Evolutionary conservation across 2,329 filamentous ascomycete species (phyloP).

Genomic region (Fusarium concolor): DNA sequence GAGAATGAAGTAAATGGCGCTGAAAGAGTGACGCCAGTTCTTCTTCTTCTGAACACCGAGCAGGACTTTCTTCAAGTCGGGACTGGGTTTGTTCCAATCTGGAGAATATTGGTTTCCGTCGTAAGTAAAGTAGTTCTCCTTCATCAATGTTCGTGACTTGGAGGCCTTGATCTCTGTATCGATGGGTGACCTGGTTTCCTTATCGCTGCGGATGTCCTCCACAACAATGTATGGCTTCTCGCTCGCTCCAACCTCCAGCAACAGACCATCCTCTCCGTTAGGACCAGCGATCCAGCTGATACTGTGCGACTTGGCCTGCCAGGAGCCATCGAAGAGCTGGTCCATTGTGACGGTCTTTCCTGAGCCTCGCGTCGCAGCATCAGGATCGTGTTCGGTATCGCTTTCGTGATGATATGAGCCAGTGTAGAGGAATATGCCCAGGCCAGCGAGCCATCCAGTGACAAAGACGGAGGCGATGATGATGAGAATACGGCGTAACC

Average conservation of each 20-base stretch:
- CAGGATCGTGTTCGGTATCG: constrained; percentile 73
- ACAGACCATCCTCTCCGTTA: constrained; percentile 82
- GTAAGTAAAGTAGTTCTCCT: constrained; percentile 71
- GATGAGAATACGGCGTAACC: constrained; percentile 71
- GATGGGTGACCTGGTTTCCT: constrained; percentile 50
- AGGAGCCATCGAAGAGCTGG: constrained; percentile 74
- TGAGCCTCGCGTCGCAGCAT: constrained; percentile 71
- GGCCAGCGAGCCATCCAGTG: constrained; percentile 74
- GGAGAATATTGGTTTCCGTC: constrained; percentile 67
- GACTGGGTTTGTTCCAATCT: constrained; percentile 77
- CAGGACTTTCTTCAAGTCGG: constrained; percentile 86
- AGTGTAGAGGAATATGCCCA: constrained; percentile 73
- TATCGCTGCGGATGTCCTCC: constrained; percentile 77
- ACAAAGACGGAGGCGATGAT: constrained; percentile 70
- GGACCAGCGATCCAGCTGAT: constrained; percentile 83
- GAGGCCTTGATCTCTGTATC: constrained; percentile 50
- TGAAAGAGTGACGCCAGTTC: constrained; percentile 92
- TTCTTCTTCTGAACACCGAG: constrained; percentile 77
- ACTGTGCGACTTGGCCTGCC: constrained; percentile 70
- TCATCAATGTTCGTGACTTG: constrained; percentile 79
- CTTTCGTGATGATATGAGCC: constrained; percentile 75
- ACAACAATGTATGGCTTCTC: constrained; percentile 84
- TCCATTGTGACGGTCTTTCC: constrained; percentile 80
- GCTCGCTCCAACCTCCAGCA: constrained; percentile 76
- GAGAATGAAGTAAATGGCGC: constrained; percentile 89